These are phyloP conservation scores for Oryza nivara DNA, from an alignment of 176 grass and related monocot genomes.

Conservation along the genomic window DNA sequence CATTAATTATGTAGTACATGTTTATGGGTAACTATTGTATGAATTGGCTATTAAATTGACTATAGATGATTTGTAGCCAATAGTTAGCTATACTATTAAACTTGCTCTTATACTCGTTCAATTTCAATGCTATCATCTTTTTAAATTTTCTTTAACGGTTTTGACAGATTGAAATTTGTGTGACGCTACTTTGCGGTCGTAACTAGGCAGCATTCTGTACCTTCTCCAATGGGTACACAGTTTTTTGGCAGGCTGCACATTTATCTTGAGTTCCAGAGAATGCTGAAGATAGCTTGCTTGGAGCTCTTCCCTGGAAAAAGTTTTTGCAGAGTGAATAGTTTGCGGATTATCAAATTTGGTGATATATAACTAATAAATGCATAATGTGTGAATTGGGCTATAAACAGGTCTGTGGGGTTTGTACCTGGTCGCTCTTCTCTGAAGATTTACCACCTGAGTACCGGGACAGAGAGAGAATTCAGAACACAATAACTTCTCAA, in stretches of 20 bases:
- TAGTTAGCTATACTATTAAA: too few species aligned
- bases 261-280: constrained; percentile 95
- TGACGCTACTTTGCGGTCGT: not conserved
- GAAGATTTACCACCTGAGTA: constrained; percentile 53
- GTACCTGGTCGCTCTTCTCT: constrained; percentile 69
- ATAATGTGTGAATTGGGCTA: not conserved
- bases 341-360: not conserved
- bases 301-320: constrained; percentile 60
- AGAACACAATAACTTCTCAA: not conserved
- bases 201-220: constrained; percentile 35
- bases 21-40: too few species aligned
- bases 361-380: not conserved
- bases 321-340: not conserved
- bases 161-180: not conserved
- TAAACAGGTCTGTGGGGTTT: not conserved
- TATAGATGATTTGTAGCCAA: too few species aligned
- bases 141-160: not conserved
- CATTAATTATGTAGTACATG: too few species aligned
- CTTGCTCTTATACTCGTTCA: not conserved
- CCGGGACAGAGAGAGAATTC: not conserved
- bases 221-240: constrained; percentile 91
- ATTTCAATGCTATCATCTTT: not conserved
- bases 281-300: constrained; percentile 80
- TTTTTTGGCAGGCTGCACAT: constrained; percentile 91
- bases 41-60: too few species aligned